A percentile compares a stretch with the other conserved stretches of the same genome.
Evolutionary conservation across 1,139 yeast genomes (phyloP).

Genomic region (Scheffersomyces parashehatae): DNA sequence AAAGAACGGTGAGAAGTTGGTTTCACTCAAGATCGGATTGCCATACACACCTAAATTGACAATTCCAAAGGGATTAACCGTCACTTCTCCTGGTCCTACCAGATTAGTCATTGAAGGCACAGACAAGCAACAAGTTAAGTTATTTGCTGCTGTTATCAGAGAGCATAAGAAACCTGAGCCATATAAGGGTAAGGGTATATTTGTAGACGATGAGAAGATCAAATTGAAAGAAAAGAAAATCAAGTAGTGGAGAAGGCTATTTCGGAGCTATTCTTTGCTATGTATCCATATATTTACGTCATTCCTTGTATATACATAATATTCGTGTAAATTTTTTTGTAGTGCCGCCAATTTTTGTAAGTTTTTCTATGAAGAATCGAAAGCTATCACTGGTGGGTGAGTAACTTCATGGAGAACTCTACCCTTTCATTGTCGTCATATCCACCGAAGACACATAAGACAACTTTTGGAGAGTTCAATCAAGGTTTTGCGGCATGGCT

Average conservation of each 20-base stretch:
- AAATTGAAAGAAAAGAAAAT: conserved; percentile 89
- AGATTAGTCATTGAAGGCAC: conserved; percentile 83
- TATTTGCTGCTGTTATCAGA: conserved; percentile 87
- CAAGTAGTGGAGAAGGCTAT: conserved; percentile 47
- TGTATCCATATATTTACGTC: conserved; percentile 1
- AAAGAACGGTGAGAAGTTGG: conserved; percentile 56
- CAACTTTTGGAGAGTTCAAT: too few species aligned
- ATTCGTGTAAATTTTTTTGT: too few species aligned
- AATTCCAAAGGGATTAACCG: conserved; percentile 77
- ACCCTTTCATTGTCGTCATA: too few species aligned
- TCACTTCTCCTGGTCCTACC: conserved; percentile 83
- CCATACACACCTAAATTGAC: conserved; percentile 69
- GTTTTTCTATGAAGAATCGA: too few species aligned
- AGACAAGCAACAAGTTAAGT: conserved; percentile 82
- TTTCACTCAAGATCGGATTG: conserved; percentile 76
- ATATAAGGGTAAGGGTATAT: conserved; percentile 97
- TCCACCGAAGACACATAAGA: too few species aligned
- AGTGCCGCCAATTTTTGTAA: too few species aligned
- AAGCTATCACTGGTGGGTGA: too few species aligned
- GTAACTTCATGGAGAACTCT: too few species aligned
- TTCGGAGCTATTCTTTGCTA: not conserved
- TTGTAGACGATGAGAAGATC: conserved; percentile 87
- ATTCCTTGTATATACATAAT: too few species aligned
- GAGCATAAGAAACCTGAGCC: conserved; percentile 95
- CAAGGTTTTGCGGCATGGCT: too few species aligned